Percentiles rank a stretch among this genome's conserved stretches.
Evolutionary conservation across 108 stramenopile species (phyloP).

Genomic region (Stephanodiscus triporus): DNA sequence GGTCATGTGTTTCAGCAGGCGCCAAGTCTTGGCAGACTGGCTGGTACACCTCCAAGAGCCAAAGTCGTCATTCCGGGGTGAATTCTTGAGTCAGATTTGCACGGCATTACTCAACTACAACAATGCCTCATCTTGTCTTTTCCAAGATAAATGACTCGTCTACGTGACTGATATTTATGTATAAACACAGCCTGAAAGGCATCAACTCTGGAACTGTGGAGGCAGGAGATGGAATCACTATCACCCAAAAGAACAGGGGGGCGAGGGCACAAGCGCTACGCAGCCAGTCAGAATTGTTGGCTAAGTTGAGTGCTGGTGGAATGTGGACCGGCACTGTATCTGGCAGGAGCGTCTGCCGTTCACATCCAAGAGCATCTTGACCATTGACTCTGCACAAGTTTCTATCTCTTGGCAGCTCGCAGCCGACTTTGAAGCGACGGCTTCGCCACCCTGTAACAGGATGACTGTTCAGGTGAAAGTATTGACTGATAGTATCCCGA

Average conservation of each 20-base stretch:
- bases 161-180: slow-evolving; percentile 33
- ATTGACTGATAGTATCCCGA: no score
- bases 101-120: slow-evolving; percentile 23
- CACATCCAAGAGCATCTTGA: not conserved
- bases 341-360: not conserved
- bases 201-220: slow-evolving; percentile 52
- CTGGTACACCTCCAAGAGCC: slow-evolving; percentile 44
- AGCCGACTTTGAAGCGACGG: no score
- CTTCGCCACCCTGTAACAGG: no score
- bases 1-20: slow-evolving; percentile 64
- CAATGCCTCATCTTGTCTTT: slow-evolving; percentile 18
- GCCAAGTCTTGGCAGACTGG: slow-evolving; percentile 58
- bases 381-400: no score
- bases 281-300: slow-evolving; percentile 39
- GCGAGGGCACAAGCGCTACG: slow-evolving; percentile 38
- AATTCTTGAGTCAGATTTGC: slow-evolving; percentile 21
- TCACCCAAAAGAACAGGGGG: slow-evolving; percentile 14
- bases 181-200: slow-evolving; percentile 48
- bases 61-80: slow-evolving; percentile 20
- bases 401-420: no score
- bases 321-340: not conserved
- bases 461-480: no score
- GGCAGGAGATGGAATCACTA: slow-evolving; percentile 46
- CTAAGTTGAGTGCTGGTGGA: slow-evolving; percentile 41
- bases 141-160: slow-evolving; percentile 15